Evolutionary conservation across 1,284 basidiomycete species (phyloP).

Genomic region (Gomphus bonarii): DNA sequence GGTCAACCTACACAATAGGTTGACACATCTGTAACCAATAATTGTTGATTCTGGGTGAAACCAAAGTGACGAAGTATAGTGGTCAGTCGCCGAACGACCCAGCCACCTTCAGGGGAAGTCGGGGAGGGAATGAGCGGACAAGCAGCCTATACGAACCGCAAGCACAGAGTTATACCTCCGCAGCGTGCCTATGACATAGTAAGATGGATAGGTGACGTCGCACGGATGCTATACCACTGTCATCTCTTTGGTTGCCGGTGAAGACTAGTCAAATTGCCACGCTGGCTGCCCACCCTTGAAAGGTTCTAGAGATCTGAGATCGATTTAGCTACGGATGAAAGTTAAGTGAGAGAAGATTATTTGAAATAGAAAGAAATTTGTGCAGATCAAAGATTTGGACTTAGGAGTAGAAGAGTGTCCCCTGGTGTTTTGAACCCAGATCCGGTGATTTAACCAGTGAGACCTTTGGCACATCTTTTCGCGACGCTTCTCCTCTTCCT

Average conservation of each 20-base stretch:
- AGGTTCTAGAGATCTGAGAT: neutral
- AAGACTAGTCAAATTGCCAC: neutral
- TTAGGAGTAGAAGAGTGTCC: neutral
- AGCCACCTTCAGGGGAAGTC: neutral
- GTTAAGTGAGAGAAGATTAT: neutral
- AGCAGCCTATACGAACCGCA: neutral
- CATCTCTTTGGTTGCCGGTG: neutral
- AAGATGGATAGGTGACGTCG: neutral
- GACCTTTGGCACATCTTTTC: too few relatives aligned
- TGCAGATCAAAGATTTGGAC: too few relatives aligned
- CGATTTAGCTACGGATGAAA: neutral
- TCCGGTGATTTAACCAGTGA: too few relatives aligned
- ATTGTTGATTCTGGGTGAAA: neutral
- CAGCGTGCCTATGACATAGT: neutral
- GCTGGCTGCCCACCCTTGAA: neutral
- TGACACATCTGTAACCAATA: neutral
- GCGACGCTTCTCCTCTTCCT: too few relatives aligned
- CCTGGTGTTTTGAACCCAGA: too few relatives aligned
- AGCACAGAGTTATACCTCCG: neutral
- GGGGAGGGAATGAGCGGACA: neutral
- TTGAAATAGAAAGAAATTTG: neutral
- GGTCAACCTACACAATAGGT: neutral
- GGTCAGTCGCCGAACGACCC: neutral
- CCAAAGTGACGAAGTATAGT: neutral
- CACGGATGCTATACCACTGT: neutral